Base-by-base conservation (phyloP, 345 rosid species). In the Camelina laxa region DNA sequence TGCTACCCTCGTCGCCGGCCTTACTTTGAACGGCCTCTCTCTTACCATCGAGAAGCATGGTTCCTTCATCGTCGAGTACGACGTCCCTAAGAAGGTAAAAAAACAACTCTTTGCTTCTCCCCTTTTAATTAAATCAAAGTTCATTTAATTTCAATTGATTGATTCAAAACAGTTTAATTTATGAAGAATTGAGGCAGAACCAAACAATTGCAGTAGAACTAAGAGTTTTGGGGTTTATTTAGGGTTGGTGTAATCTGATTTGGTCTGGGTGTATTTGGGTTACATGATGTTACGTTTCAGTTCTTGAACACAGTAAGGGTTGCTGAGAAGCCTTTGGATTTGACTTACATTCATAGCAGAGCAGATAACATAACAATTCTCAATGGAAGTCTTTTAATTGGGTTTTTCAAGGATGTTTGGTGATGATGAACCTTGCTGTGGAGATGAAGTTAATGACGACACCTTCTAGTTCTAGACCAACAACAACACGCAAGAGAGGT, bases 221-320 rank as follows among this genome's bases (percentile, higher is more conserved):
- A 2, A 39, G 33, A 16, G 17, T 61, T 44, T 22, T 47, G 41
- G 30, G 12, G 17, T 24, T 3, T 24, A 24, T 27, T 56, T 55
- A 55, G 36, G 17, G 24, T 58, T 59, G 57, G 19, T 69, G 14
- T 7, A 45, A 24, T 24, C 58, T 59, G 24, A 45, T 20, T 59
- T 44, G 13, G 27, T 24, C 16, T 47, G 47, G 27, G 10, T 30
- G 13, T 30, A 53, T 24, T 31, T 31, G 33, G 42, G 68, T 0
- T 65, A 72, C 85, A 91, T 97, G 97, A 93, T 77, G 84, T 91
- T 58, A 82, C 88, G 80, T 93, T 93, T 81, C 98, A 89, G 90
- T 93, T 93, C 69, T 91, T 93, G 97, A 93, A 88, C 85, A 77
- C 85, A 0, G 77, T 88, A 30, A 86, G 63, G 75, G 75, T 91